phyloP scores from a whole-genome alignment of 208 protist genomes.

The Leishmania martiniquensis region DNA sequence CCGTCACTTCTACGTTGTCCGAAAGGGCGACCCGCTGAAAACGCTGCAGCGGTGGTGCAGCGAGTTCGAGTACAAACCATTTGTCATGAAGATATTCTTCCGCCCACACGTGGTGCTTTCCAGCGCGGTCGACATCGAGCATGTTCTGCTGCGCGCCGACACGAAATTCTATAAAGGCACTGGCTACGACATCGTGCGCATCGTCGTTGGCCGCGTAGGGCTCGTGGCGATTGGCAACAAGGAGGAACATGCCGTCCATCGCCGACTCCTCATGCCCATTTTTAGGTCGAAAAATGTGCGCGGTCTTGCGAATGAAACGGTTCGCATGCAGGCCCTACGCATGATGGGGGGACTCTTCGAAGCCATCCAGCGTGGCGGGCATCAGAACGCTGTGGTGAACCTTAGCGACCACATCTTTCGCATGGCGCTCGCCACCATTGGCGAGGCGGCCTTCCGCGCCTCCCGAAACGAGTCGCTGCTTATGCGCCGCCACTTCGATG shows the following conservation, averaged over 20 bases:
- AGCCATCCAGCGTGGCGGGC: slow-evolving; percentile 26
- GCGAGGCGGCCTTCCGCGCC: slow-evolving; percentile 55
- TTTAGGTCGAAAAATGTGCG: slow-evolving; percentile 50
- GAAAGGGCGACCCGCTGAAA: slow-evolving; percentile 45
- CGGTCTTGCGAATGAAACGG: slow-evolving; percentile 45
- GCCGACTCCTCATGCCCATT: slow-evolving; percentile 42
- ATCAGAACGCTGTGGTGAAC: slow-evolving; percentile 34
- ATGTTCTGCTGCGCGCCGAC: slow-evolving; percentile 49
- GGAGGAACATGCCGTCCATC: slow-evolving; percentile 44
- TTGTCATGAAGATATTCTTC: slow-evolving; percentile 61
- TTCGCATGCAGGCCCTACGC: slow-evolving; percentile 46
- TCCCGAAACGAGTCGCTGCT: slow-evolving; percentile 37
- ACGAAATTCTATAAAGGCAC: slow-evolving; percentile 39
- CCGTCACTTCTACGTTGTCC: slow-evolving; percentile 61
- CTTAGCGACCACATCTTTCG: slow-evolving; percentile 45
- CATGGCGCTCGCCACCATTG: slow-evolving; percentile 55
- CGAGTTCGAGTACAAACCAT: slow-evolving; percentile 50
- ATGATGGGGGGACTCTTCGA: slow-evolving; percentile 45
- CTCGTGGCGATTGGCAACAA: slow-evolving; percentile 50
- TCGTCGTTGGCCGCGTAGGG: slow-evolving; percentile 53
- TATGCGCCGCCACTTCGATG: slow-evolving; percentile 45
- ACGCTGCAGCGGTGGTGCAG: slow-evolving; percentile 44
- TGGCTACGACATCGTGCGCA: slow-evolving; percentile 62
- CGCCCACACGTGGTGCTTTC: slow-evolving; percentile 58
- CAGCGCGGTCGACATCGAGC: slow-evolving; percentile 47